Evolutionary conservation across 2,329 filamentous ascomycete species (phyloP), one percentile per base, ranked within the genome.

Genomic region (Aphanoascus verrucosus): DNA sequence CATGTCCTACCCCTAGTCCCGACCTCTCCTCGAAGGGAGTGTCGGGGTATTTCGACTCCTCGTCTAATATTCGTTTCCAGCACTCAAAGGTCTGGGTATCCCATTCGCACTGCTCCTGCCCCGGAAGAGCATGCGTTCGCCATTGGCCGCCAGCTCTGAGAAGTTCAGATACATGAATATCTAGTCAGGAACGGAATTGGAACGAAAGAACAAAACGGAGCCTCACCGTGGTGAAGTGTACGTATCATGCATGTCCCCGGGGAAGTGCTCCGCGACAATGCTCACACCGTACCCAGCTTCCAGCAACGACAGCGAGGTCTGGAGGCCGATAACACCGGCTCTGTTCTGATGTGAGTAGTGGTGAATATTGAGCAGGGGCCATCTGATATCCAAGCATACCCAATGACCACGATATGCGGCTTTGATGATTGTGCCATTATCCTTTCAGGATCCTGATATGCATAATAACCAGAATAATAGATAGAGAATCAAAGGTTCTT

Each of bases 81-180:
- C 65, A 57, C 11, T 65, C 50, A 57, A 72, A 74, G 1, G 69
- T 75, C 58, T 70, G 65, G 0, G 64, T 56, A 58, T 76, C 72
- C 72, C 72, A 76, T 20, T 60, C 61, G 43, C 67, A 64, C 42
- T 67, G 59, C 47, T 69, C 67, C 37, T 69, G 64, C 5, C 63
- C 56, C 1, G 56, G 40, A 0, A 61, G 60, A 14, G 72, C 68
- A 56, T 74, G 70, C 2, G 72, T 69, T 35, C 71, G 66, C 73
- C 73, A 77, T 52, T 75, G 70, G 1, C 71, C 74, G 3, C 74
- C 74, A 1, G 74, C 74, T 71, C 71, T 73, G 35, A 50, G 23
- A 34, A 15, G n/a, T 15, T n/a, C 54, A 2, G 50, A 59, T 5
- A 55, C 61, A 45, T 60, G 61, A 15, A 50, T 41, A 17, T n/a